A percentile compares a stretch with the other conserved stretches of the same genome.
Conservation (phyloP, 345 rosid genomes). For the Hibiscus trionum region DNA sequence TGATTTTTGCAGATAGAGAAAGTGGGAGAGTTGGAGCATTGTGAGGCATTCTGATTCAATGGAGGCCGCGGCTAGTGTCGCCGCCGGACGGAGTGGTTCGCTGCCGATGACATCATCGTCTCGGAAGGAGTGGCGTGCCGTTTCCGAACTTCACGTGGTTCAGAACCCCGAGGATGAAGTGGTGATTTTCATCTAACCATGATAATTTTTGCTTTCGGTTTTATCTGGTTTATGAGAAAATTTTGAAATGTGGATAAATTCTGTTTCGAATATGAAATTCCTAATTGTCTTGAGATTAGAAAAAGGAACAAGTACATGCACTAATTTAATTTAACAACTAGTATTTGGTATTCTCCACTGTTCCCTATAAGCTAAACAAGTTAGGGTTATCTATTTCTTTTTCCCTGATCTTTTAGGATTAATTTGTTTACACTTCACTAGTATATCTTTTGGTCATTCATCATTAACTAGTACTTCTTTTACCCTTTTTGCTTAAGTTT, state of each 20-base stretch:
- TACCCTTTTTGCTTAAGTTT: not conserved
- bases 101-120: conserved; percentile 44
- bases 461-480: not conserved
- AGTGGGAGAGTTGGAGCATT: conserved; percentile 22
- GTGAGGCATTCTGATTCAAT: conserved; percentile 26
- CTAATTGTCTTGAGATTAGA: not conserved
- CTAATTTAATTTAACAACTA: not conserved
- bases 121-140: conserved; percentile 94
- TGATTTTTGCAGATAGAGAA: conserved; percentile 6
- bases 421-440: not conserved
- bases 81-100: conserved; percentile 62
- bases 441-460: not conserved
- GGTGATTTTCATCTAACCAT: conserved; percentile 13
- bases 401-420: not conserved
- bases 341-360: not conserved
- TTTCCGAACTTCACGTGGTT: conserved; percentile 61
- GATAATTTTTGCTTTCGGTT: not conserved
- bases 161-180: conserved; percentile 54
- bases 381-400: not conserved
- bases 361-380: not conserved
- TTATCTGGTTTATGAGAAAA: not conserved
- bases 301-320: not conserved
- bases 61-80: conserved; percentile 66
- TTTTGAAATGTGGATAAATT: not conserved
- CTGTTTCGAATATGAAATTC: not conserved